phyloP scores from a whole-genome alignment of 1,139 yeast species.

The Yamadazyma diospyri region DNA sequence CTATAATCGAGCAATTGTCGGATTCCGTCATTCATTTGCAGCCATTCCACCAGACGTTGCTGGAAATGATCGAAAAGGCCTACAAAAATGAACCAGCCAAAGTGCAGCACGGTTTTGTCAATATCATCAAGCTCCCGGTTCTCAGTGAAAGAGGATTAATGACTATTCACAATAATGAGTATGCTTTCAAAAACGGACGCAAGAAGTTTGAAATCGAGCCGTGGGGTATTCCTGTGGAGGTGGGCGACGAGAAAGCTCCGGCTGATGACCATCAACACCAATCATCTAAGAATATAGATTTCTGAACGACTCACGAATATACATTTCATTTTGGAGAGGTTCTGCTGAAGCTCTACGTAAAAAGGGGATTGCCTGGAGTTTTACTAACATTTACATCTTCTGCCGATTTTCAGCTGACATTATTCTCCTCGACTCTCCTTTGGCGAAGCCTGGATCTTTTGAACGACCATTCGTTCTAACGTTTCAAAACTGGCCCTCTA shows the following conservation, averaged over 20 bases:
- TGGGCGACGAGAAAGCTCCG: slow-evolving; percentile 57
- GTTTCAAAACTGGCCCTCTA: too few species aligned
- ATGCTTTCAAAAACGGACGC: slow-evolving; percentile 81
- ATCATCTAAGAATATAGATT: slow-evolving; percentile 36
- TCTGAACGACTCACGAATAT: too few species aligned
- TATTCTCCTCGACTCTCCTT: too few species aligned
- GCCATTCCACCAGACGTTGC: slow-evolving; percentile 79
- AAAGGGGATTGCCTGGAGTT: too few species aligned
- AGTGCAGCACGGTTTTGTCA: slow-evolving; percentile 82
- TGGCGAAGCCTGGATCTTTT: too few species aligned
- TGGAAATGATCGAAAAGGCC: slow-evolving; percentile 60
- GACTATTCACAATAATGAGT: slow-evolving; percentile 73
- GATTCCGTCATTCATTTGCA: slow-evolving; percentile 75
- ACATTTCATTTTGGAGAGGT: too few species aligned
- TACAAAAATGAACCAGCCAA: slow-evolving; percentile 71
- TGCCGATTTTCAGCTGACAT: too few species aligned
- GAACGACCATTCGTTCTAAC: too few species aligned
- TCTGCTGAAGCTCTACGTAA: too few species aligned
- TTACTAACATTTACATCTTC: too few species aligned
- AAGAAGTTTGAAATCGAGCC: slow-evolving; percentile 81
- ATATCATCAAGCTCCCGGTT: slow-evolving; percentile 68
- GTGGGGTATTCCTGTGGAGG: slow-evolving; percentile 93
- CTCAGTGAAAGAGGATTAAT: slow-evolving; percentile 76
- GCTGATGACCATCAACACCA: slow-evolving; percentile 15
- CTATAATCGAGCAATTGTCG: slow-evolving; percentile 54